Base-by-base conservation (phyloP, 139 green algal genomes). In the Coccomyxa sp. region DNA sequence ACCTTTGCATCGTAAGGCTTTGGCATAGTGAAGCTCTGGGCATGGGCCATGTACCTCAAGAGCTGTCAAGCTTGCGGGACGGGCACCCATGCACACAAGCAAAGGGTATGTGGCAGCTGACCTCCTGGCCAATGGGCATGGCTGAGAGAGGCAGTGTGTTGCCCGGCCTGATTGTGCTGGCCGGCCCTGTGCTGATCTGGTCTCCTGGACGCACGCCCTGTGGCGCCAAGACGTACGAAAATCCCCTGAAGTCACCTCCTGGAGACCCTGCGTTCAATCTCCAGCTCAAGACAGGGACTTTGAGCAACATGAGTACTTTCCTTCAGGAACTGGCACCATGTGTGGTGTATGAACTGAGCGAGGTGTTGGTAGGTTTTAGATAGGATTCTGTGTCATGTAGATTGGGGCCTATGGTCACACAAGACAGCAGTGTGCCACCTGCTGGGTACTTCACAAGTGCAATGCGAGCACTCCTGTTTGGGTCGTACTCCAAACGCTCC, bases 401-500 rank as follows among this genome's bases (percentile, higher is more conserved):
- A n/a, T n/a, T n/a, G n/a, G n/a, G n/a, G n/a, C n/a, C n/a, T n/a
- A n/a, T n/a, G n/a, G n/a, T n/a, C n/a, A n/a, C n/a, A n/a, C n/a
- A n/a, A n/a, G n/a, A n/a, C n/a, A n/a, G n/a, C n/a, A n/a, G n/a
- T n/a, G n/a, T n/a, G n/a, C n/a, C 55, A 82, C 72, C 72, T 68
- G 35, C 74, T 55, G 77, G 39, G 34, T 80, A 84, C 39, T 37
- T 78, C 18, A 97, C 74, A 14, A 98, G 89, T 29, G 93, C 95
- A 37, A 99, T 95, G 78, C 89, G 92, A 10, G 90, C 93, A 35
- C 82, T 90, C 36, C 95, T 84, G 82, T 96, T 96, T n/a, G 95
- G 95, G 82, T 99, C 95, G 75, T 95, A 94, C 81, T 99, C 95
- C 8, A 99, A 81, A 0, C 95, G 85, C 84, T 97, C 79, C 75